Base-by-base conservation (phyloP, 2,329 filamentous ascomycete species). In the Cercospora sojina region DNA sequence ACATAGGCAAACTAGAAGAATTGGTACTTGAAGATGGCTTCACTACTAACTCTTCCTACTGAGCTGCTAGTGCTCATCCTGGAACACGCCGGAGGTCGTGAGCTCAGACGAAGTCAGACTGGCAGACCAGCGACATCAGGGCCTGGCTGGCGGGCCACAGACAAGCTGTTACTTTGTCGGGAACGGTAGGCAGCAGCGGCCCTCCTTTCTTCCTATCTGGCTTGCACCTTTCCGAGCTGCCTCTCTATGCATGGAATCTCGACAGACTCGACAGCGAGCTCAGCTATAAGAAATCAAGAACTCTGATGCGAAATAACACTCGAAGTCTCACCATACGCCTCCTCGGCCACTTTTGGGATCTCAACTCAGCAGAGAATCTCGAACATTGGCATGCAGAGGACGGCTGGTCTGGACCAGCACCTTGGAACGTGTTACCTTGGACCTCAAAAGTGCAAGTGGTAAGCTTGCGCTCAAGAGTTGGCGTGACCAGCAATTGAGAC, bases 301-400 rank as follows among this genome's bases (percentile, higher is more conserved):
- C 9, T 13, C 56, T 69, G 13, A 67, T 72, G 69, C 65, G 67
- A 57, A 69, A 70, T 47, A 69, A 72, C 49, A 72, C 67, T 27
- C 61, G 67, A 12, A 49, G n/a, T 16, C 53, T 70, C 23, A 60
- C 53, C 25, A 25, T 72, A 23, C 58, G 64, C 18, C 57, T 72
- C 9, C 61, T 68, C 0, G 69, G 67, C 10, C 65, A 70, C 43
- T 64, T 59, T 7, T 72, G 69, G 67, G 70, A 70, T 35, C 56
- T 64, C 20, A 55, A 53, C 3, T 58, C 59, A 35, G 61, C 64
- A 25, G 51, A 49, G 25, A 55, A 62, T 6, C 41, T 56, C 18
- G 62, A 66, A 23, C 38, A 27, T 5, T 61, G 59, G 41, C 41
- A 61, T 41, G 41, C 59, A 13, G 59, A 51, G 18, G 59, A 51